phyloP scores from a whole-genome alignment of 2,329 filamentous ascomycete genomes.

The Xylaria sp. region DNA sequence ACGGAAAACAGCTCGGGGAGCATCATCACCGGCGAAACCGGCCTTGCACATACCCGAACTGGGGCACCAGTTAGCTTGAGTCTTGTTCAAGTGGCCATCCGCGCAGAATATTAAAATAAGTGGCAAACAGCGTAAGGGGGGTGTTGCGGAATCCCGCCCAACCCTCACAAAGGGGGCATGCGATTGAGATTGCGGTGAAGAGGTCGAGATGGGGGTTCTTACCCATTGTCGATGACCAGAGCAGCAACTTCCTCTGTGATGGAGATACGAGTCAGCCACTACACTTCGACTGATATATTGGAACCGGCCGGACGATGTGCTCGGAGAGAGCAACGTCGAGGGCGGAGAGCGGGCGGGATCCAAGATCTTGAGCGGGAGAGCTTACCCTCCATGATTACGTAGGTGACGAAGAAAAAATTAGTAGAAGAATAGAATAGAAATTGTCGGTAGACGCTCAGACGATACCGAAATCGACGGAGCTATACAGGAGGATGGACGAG shows the following conservation, averaged over 20 bases:
- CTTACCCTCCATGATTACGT: slow-evolving; percentile 73
- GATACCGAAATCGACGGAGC: slow-evolving; percentile 52
- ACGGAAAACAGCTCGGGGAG: slow-evolving; percentile 99
- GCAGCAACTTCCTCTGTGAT: slow-evolving; percentile 97
- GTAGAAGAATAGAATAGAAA: slow-evolving; percentile 35
- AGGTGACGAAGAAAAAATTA: slow-evolving; percentile 50
- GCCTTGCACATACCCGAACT: slow-evolving; percentile 99
- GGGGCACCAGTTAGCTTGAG: slow-evolving; percentile 47
- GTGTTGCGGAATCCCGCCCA: slow-evolving; percentile 23
- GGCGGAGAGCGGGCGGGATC: slow-evolving; percentile 23
- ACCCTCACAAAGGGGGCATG: slow-evolving; percentile 36
- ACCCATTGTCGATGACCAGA: slow-evolving; percentile 99
- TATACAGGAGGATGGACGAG: slow-evolving; percentile 29
- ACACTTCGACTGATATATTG: slow-evolving; percentile 32
- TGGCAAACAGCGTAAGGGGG: slow-evolving; percentile 7
- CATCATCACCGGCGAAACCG: slow-evolving; percentile 99
- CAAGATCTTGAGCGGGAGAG: slow-evolving; percentile 48
- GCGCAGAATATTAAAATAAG: slow-evolving; percentile 1
- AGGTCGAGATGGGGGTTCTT: slow-evolving; percentile 65
- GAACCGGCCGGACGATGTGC: slow-evolving; percentile 25
- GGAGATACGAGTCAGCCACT: slow-evolving; percentile 57
- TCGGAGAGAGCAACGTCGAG: slow-evolving; percentile 26
- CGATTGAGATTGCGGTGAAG: slow-evolving; percentile 53
- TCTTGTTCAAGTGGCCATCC: not conserved
- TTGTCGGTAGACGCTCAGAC: slow-evolving; percentile 49